These are phyloP conservation scores for Gyromitra esculenta DNA, from an alignment of 2,329 filamentous ascomycete genomes.

Conservation along the genomic window DNA sequence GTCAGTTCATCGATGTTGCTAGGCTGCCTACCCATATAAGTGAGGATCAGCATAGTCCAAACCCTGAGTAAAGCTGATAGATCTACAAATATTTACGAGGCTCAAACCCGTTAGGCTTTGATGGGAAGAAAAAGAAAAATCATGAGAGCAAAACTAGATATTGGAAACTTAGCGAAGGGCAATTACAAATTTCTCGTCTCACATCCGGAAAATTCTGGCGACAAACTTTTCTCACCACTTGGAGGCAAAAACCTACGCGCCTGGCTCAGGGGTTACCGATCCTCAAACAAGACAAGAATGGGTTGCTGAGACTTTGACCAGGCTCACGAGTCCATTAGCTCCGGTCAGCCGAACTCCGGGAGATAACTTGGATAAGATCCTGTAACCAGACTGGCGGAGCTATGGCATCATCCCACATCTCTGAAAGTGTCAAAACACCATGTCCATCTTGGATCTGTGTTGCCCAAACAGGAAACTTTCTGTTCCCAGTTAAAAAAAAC, in stretches of 20 bases:
- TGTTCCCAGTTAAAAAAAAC: no score
- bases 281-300: not conserved
- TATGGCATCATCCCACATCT: not conserved
- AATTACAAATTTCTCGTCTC: not conserved
- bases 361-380: constrained; percentile 15
- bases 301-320: not conserved
- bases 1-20: constrained; percentile 3
- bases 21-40: not conserved
- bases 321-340: not conserved
- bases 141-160: not conserved
- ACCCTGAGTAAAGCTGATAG: not conserved
- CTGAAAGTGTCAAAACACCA: not conserved
- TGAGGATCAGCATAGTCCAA: not conserved
- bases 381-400: constrained; percentile 19
- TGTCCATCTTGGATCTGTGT: no score
- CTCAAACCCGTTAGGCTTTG: not conserved
- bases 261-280: not conserved
- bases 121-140: not conserved
- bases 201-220: not conserved
- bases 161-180: not conserved
- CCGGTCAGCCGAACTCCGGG: constrained; percentile 19
- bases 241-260: not conserved
- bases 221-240: not conserved
- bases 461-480: no score
- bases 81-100: not conserved